A percentile compares a stretch with the other conserved stretches of the same genome.
phyloP scores from a whole-genome alignment of 2,329 filamentous ascomycete species.

The Teratosphaeria destructans region DNA sequence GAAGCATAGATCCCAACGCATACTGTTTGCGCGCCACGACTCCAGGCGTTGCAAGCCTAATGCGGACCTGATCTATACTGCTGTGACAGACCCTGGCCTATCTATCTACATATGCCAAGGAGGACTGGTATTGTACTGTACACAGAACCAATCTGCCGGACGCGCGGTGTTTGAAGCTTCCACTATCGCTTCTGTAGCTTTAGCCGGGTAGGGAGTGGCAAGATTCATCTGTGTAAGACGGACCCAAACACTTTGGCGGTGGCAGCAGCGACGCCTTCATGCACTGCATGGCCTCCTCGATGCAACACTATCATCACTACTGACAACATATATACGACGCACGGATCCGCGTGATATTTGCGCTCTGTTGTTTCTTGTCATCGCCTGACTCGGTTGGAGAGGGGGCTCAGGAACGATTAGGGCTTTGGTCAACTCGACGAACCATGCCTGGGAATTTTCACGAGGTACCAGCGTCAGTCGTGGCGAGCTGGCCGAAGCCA shows the following conservation, averaged over 20 bases:
- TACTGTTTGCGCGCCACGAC: background rate
- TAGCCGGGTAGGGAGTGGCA: background rate
- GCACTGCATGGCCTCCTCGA: background rate
- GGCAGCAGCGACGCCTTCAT: background rate
- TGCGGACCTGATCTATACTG: background rate
- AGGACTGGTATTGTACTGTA: background rate
- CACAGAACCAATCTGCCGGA: background rate
- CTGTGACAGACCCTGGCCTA: background rate
- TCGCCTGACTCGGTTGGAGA: background rate
- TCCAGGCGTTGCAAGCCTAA: background rate
- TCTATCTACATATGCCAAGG: background rate
- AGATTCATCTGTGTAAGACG: background rate
- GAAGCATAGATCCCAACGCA: background rate
- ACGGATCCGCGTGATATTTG: background rate
- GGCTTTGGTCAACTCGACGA: background rate
- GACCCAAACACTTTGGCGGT: background rate
- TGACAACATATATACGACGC: background rate
- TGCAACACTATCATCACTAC: background rate
- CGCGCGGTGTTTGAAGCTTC: background rate
- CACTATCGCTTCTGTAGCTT: background rate
- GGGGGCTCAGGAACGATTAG: background rate
- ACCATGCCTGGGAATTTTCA: constrained; percentile 15
- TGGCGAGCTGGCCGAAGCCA: constrained; percentile 14
- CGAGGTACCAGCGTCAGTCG: constrained; percentile 9
- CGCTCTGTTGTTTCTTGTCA: background rate